These are phyloP conservation scores for Leccinum olivaceopallidum DNA, from an alignment of 768 basidiomycete species.

Conservation along the genomic window DNA sequence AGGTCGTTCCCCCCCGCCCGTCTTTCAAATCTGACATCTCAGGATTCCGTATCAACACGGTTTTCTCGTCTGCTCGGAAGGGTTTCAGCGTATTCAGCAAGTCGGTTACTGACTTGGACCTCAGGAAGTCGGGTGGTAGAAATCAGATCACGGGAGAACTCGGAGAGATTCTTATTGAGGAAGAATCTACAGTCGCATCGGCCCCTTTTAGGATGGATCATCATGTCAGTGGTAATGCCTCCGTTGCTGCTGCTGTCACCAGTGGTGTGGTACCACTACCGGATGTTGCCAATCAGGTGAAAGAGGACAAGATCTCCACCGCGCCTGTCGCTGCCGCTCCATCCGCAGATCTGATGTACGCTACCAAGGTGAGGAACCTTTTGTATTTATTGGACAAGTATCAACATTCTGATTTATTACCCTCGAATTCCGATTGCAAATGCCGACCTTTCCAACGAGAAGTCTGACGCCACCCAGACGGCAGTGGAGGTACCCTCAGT, in stretches of 20 bases:
- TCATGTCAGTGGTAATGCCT: constrained; percentile 27
- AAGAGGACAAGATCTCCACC: constrained; percentile 6
- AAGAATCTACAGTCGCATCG: constrained; percentile 30
- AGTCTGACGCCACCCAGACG: constrained; percentile 1
- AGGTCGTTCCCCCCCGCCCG: constrained; percentile 42
- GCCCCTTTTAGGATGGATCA: constrained; percentile 30
- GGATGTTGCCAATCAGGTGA: constrained; percentile 15
- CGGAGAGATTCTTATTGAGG: constrained; percentile 67
- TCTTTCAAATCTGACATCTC: constrained; percentile 47
- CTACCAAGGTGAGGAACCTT: too few relatives aligned
- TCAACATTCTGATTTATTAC: background rate
- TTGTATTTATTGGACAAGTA: too few relatives aligned
- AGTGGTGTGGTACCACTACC: constrained; percentile 20
- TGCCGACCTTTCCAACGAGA: constrained; percentile 12
- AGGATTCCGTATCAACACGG: constrained; percentile 37
- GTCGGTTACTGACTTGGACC: constrained; percentile 20
- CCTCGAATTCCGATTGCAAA: background rate
- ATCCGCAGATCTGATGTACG: background rate
- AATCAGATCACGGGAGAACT: constrained; percentile 58
- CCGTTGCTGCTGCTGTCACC: constrained; percentile 22
- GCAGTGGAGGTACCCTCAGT: constrained; percentile 14
- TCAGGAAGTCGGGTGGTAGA: constrained; percentile 36
- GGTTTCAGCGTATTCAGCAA: constrained; percentile 62
- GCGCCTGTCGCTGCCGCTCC: constrained; percentile 1
- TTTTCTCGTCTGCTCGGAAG: constrained; percentile 54